These are phyloP conservation scores for Apiospora malaysiana DNA, from an alignment of 2,329 filamentous ascomycete species.

Conservation along the genomic window DNA sequence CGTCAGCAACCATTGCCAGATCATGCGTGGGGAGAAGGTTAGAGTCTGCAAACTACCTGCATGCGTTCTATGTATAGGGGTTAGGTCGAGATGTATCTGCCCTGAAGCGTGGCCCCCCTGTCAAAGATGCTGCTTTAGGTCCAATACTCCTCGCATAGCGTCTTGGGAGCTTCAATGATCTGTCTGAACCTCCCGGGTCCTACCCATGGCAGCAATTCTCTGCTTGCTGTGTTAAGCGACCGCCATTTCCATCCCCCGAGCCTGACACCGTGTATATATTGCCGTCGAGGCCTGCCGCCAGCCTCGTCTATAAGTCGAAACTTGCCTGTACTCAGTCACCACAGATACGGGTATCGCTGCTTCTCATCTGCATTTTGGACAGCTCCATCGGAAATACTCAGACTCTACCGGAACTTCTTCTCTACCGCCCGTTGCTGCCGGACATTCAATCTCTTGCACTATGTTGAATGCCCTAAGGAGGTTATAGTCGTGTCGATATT, in stretches of 20 bases:
- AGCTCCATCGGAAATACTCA: not conserved
- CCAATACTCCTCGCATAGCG: not conserved
- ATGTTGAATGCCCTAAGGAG: not conserved
- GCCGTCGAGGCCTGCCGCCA: not conserved
- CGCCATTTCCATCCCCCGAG: not conserved
- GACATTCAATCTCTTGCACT: not conserved
- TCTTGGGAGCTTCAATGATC: not conserved
- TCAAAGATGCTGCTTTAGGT: not conserved
- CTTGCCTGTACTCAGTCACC: not conserved
- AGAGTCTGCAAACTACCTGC: not conserved
- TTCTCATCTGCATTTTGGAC: not conserved
- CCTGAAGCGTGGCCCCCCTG: conserved; percentile 2
- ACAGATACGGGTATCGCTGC: not conserved
- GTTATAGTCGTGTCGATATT: too few relatives aligned
- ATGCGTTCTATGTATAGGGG: conserved; percentile 3
- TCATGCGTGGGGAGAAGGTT: not conserved
- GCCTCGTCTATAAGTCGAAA: not conserved
- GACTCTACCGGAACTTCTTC: not conserved
- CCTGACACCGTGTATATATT: not conserved
- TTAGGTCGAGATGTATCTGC: not conserved
- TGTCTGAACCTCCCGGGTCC: not conserved
- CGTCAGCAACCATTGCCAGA: not conserved
- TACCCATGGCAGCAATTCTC: not conserved
- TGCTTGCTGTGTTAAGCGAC: conserved; percentile 6
- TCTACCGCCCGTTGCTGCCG: not conserved